A percentile compares a stretch with the other conserved stretches of the same genome.
phyloP scores from a whole-genome alignment of 805 yeast genomes.

The Kregervanrija pseudodelftensis region DNA sequence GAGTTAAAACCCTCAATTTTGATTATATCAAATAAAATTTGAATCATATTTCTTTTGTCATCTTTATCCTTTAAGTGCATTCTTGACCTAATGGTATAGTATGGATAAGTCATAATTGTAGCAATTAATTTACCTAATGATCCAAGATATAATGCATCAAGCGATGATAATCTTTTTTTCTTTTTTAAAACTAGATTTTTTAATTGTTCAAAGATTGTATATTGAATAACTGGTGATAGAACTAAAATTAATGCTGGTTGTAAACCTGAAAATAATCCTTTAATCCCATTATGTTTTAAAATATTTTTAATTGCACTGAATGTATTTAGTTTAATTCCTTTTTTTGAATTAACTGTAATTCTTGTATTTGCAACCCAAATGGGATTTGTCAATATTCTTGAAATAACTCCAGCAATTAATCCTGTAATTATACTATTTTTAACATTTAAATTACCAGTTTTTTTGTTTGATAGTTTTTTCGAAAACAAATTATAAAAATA shows the following conservation, averaged over 20 bases:
- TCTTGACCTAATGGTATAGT: conserved; percentile 81
- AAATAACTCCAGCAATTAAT: conserved; percentile 79
- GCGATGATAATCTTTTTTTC: conserved; percentile 51
- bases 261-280: conserved; percentile 74
- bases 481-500: conserved; percentile 76
- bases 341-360: conserved; percentile 50
- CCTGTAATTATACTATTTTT: conserved; percentile 70
- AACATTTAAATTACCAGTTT: conserved; percentile 42
- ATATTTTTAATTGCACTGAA: conserved; percentile 55
- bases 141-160: conserved; percentile 79
- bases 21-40: conserved; percentile 51
- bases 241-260: conserved; percentile 84
- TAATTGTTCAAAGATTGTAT: conserved; percentile 84
- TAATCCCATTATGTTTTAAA: conserved; percentile 61
- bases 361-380: conserved; percentile 94
- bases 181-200: conserved; percentile 55
- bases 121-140: conserved; percentile 87
- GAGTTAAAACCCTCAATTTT: conserved; percentile 67
- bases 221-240: conserved; percentile 83
- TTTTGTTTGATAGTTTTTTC: conserved; percentile 17
- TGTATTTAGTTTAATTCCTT: conserved; percentile 32
- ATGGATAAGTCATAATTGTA: conserved; percentile 86
- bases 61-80: conserved; percentile 53
- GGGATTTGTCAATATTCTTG: conserved; percentile 79
- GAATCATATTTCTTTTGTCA: conserved; percentile 33